Evolutionary conservation across 2,329 filamentous ascomycete species (phyloP), one percentile per base, ranked within the genome.

Genomic region (Gliomastix tumulicola): DNA sequence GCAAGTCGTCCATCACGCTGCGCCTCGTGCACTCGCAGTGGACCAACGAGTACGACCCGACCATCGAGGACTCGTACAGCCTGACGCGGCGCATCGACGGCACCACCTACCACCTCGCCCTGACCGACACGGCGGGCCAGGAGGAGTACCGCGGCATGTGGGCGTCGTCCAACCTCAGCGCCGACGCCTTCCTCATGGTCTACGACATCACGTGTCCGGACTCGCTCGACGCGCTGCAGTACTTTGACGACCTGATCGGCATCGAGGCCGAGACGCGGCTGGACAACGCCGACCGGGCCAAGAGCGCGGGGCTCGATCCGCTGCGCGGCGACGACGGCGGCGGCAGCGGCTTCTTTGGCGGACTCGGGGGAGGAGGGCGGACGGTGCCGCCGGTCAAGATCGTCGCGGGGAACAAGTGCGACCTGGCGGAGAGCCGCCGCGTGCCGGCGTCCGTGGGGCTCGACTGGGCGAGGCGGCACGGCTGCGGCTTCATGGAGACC

Each of bases 401-500:
- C 43, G 82, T 90, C 11, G 86, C 84, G 2, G 86, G 85, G 22
- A 92, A 92, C 65, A 92, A 90, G 65, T 89, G 85, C 66, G 86
- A 92, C 60, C 60, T 90, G 43, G 79, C 85, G 52, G 73, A 81
- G 49, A 73, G 69, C 47, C 66, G 86, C 34, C 71, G 79, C 55
- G 79, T 92, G 8, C 65, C 75, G n/a, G 83, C 83, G 7, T 71
- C 79, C 30, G 65, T 74, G 39, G 86, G 86, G 0, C 65, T 90
- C 30, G 83, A 88, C 48, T 92, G 86, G 85, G 84, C 86, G 35
- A 68, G 84, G 42, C 68, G 66, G 41, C 69, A 75, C 37, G 79
- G 79, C 30, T 90, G 84, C 60, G 86, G 85, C 27, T 92, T 92
- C 63, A 92, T 92, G 86, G 86, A 92, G 73, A 92, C 86, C 43